These are phyloP conservation scores for Davidsoniella australis DNA, from an alignment of 2,329 filamentous ascomycete genomes.

Conservation along the genomic window DNA sequence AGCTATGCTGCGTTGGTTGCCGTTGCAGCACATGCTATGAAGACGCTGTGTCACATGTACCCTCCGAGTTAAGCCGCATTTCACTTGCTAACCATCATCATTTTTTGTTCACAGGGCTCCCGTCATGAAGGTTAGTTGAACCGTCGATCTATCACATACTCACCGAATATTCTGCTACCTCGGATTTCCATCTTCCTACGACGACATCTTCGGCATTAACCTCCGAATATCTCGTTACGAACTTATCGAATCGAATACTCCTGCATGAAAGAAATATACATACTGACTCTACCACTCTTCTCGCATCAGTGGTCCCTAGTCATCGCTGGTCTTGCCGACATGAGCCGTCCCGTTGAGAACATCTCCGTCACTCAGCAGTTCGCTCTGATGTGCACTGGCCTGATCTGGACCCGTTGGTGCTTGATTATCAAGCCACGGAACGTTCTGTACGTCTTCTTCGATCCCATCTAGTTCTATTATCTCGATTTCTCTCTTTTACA, in stretches of 20 bases:
- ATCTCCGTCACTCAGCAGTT: slow-evolving; percentile 86
- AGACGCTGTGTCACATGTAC: slow-evolving; percentile 8
- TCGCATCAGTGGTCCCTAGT: slow-evolving; percentile 65
- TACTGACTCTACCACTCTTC: too few species aligned
- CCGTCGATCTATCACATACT: neutral
- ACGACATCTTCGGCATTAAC: neutral
- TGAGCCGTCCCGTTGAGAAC: slow-evolving; percentile 77
- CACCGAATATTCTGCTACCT: neutral
- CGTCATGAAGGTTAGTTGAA: slow-evolving; percentile 54
- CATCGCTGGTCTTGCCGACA: slow-evolving; percentile 79
- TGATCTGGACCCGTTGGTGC: slow-evolving; percentile 99
- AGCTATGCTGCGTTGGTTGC: neutral
- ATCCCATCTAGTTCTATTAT: neutral
- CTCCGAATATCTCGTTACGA: too few species aligned
- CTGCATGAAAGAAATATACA: too few species aligned
- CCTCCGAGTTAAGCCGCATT: neutral
- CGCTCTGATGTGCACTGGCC: slow-evolving; percentile 74
- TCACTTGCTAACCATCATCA: slow-evolving; percentile 14
- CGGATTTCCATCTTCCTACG: neutral
- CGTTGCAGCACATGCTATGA: neutral
- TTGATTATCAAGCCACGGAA: slow-evolving; percentile 91
- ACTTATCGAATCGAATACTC: too few species aligned
- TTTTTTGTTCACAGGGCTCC: slow-evolving; percentile 48
- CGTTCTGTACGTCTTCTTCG: slow-evolving; percentile 45
- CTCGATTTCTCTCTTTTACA: neutral